Conservation (phyloP, 2,329 filamentous ascomycete species). For the Aureobasidium sp. region DNA sequence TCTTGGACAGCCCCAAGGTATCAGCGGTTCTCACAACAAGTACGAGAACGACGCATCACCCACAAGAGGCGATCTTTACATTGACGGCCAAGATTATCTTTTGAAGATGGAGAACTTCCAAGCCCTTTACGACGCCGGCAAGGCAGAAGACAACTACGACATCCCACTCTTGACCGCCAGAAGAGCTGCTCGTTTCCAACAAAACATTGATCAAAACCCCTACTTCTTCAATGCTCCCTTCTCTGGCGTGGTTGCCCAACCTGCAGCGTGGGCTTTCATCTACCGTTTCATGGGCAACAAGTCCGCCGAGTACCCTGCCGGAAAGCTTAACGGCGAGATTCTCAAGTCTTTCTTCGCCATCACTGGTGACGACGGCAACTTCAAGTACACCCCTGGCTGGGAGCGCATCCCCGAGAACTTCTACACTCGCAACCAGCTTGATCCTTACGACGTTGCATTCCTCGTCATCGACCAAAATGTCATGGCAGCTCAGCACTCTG, state of each 20-base stretch:
- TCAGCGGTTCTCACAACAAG: slow-evolving; percentile 35
- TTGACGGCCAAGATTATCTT: slow-evolving; percentile 33
- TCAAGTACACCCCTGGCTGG: slow-evolving; percentile 37
- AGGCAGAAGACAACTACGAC: slow-evolving; percentile 34
- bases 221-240: slow-evolving; percentile 37
- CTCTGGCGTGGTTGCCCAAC: slow-evolving; percentile 28
- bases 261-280: slow-evolving; percentile 35
- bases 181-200: slow-evolving; percentile 32
- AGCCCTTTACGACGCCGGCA: slow-evolving; percentile 29
- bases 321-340: slow-evolving; percentile 38
- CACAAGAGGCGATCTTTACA: slow-evolving; percentile 35
- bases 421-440: slow-evolving; percentile 34
- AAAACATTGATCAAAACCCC: slow-evolving; percentile 35
- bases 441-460: slow-evolving; percentile 38
- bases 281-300: slow-evolving; percentile 46
- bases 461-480: slow-evolving; percentile 27
- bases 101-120: slow-evolving; percentile 32
- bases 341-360: slow-evolving; percentile 47
- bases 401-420: slow-evolving; percentile 49
- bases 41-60: slow-evolving; percentile 40
- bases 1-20: slow-evolving; percentile 29
- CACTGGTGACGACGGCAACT: slow-evolving; percentile 35
- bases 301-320: slow-evolving; percentile 41
- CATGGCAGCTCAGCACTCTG: slow-evolving; percentile 32
- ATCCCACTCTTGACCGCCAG: slow-evolving; percentile 33